These are phyloP conservation scores for Artemisia argyi DNA, from an alignment of 129 eudicot genomes.

Conservation along the genomic window DNA sequence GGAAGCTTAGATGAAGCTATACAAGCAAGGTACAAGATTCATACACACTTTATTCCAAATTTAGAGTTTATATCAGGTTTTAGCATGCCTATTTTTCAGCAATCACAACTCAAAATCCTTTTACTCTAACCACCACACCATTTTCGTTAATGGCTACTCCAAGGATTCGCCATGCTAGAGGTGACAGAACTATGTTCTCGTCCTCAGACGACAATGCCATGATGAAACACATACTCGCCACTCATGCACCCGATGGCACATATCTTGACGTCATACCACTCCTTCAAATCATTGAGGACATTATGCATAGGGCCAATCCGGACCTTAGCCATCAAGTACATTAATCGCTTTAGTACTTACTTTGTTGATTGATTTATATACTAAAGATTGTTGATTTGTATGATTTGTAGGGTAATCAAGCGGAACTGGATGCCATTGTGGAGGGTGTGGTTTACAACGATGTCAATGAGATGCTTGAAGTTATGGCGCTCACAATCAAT, in stretches of 20 bases:
- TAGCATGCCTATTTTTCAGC: background rate
- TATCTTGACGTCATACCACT: conserved; percentile 57
- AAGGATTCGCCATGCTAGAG: conserved; percentile 35
- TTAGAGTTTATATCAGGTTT: conserved; percentile 7
- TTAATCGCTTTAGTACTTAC: background rate
- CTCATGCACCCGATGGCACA: conserved; percentile 72
- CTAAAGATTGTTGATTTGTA: background rate
- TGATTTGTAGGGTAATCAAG: conserved; percentile 43
- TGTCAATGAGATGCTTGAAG: conserved; percentile 59
- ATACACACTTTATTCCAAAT: conserved; percentile 37
- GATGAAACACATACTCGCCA: conserved; percentile 62
- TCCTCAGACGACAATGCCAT: conserved; percentile 70
- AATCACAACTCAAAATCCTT: background rate
- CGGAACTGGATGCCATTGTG: conserved; percentile 49
- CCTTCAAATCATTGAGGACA: conserved; percentile 70
- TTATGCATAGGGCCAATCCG: conserved; percentile 53
- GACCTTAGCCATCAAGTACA: conserved; percentile 22
- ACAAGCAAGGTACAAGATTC: conserved; percentile 73
- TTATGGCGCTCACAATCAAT: conserved; percentile 57
- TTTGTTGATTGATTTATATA: background rate
- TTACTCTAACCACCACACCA: background rate
- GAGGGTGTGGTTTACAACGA: conserved; percentile 46
- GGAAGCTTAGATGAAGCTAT: conserved; percentile 11
- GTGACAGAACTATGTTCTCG: conserved; percentile 51
- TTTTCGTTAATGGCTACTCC: conserved; percentile 33